Conservation (phyloP, 108 stramenopile genomes). For the Asterionellopsis glacialis region DNA sequence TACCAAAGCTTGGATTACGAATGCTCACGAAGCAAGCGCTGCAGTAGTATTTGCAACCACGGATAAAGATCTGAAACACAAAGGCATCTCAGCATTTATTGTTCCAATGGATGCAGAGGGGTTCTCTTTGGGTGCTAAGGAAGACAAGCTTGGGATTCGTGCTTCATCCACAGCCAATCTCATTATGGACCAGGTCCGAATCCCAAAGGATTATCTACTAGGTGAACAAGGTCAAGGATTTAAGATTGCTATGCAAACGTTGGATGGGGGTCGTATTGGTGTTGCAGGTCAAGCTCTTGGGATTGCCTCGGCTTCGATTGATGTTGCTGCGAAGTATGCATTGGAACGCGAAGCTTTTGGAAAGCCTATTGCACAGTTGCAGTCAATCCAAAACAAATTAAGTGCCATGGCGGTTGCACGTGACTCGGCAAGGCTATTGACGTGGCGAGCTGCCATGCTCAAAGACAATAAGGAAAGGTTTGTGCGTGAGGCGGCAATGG, state of each 20-base stretch:
- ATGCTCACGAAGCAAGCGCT: slow-evolving; percentile 88
- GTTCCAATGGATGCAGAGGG: slow-evolving; percentile 83
- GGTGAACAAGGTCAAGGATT: slow-evolving; percentile 90
- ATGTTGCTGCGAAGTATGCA: slow-evolving; percentile 94
- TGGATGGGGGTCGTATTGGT: slow-evolving; percentile 96
- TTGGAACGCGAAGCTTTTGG: slow-evolving; percentile 92
- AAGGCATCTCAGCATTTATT: slow-evolving; percentile 90
- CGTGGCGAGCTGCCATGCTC: slow-evolving; percentile 90
- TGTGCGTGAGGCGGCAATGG: slow-evolving; percentile 95
- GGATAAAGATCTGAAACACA: slow-evolving; percentile 92
- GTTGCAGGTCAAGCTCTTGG: slow-evolving; percentile 94
- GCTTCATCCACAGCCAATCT: slow-evolving; percentile 94
- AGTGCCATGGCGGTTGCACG: slow-evolving; percentile 79
- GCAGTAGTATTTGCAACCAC: slow-evolving; percentile 98
- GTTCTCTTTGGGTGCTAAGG: slow-evolving; percentile 93
- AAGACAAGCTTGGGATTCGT: slow-evolving; percentile 96
- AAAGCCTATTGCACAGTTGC: slow-evolving; percentile 88
- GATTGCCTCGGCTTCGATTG: slow-evolving; percentile 91
- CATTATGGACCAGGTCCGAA: slow-evolving; percentile 90
- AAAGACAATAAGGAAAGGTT: slow-evolving; percentile 81
- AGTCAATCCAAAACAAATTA: slow-evolving; percentile 93
- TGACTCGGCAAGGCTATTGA: slow-evolving; percentile 92
- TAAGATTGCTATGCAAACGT: slow-evolving; percentile 95
- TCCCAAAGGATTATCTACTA: slow-evolving; percentile 74
- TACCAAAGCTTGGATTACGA: slow-evolving; percentile 99